Evolutionary conservation across 345 rosid genomes (phyloP).

Genomic region (Hevea brasiliensis): DNA sequence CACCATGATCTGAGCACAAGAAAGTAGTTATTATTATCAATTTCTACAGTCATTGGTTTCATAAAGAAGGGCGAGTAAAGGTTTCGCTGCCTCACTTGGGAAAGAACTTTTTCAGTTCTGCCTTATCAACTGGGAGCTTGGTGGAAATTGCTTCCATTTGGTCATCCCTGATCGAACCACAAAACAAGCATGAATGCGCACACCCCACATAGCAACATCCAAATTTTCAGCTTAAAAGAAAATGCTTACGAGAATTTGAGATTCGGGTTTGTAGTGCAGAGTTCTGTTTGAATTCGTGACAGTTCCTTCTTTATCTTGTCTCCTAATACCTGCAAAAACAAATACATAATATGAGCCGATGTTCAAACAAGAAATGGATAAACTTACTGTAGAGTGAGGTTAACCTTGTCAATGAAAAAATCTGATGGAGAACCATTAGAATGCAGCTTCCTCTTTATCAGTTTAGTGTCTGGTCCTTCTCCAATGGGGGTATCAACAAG

Average conservation of each 20-base stretch:
- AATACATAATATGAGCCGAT: constrained; percentile 5
- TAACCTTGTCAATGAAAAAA: constrained; percentile 75
- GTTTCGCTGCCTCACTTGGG: constrained; percentile 51
- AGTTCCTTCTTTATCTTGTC: constrained; percentile 74
- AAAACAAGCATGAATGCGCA: neutral
- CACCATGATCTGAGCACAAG: constrained; percentile 57
- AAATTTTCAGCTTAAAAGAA: neutral
- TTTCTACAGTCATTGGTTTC: no score
- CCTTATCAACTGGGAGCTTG: constrained; percentile 70
- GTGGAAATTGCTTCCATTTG: constrained; percentile 81
- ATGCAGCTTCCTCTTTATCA: constrained; percentile 61
- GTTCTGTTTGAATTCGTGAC: constrained; percentile 61
- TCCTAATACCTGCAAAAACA: constrained; percentile 51
- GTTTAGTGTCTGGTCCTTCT: constrained; percentile 64
- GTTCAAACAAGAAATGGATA: neutral
- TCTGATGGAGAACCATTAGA: constrained; percentile 67
- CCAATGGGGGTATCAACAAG: constrained; percentile 48
- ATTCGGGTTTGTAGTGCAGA: constrained; percentile 51
- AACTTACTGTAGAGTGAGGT: neutral
- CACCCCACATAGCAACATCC: no score
- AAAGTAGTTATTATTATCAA: no score
- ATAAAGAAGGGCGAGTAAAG: neutral
- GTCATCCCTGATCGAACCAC: constrained; percentile 47
- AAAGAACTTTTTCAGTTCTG: constrained; percentile 61
- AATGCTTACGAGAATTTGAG: constrained; percentile 62